Evolutionary conservation across 2,329 filamentous ascomycete species (phyloP), one percentile per base, ranked within the genome.

Genomic region (Microcyclosporella mali): DNA sequence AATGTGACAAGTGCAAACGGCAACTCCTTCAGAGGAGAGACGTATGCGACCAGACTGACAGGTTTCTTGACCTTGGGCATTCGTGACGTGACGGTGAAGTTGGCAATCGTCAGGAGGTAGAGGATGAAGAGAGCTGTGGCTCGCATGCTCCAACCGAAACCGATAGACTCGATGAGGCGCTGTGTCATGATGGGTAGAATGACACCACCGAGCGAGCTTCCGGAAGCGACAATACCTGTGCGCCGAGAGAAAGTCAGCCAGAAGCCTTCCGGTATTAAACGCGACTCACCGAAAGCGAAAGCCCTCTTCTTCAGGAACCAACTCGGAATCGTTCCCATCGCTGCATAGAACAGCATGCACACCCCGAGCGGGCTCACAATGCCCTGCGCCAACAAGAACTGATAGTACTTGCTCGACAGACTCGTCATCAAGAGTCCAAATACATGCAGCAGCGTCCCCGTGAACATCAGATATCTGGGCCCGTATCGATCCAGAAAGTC

Each of bases 351-450:
- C 51, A 7, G 62, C 51, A 7, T 56, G 58, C 7, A 66, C 47
- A 2, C 57, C 19, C 59, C 62, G 27, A 72, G 50, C 2, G 55
- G 56, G 16, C 47, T 45, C 30, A 57, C 28, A 21, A 73, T 52
- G 2, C 66, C 70, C 53, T 74, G 71, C 0, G 68, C 61, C 0
- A 74, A 60, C 9, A 74, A 50, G 3, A 71, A 56, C 55, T 70
- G 66, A 57, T 64, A 71, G 45, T 67, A 77, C 41, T 74, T 51
- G 0, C 64, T 72, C 41, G 68, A 79, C 44, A 82, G 60, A 7
- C 70, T 74, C 0, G 75, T 69, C 77, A 82, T 80, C 76, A 84
- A 81, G 2, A 82, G 55, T 2, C 76, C 74, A 41, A 82, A 74
- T n/a, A 82, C 71, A 41, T 80, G 74, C 21, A 79, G 56, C 41